A percentile compares a stretch with the other conserved stretches of the same genome.
These are phyloP conservation scores for Microthyrium microscopicum DNA, from an alignment of 2,329 filamentous ascomycete genomes.

Conservation along the genomic window DNA sequence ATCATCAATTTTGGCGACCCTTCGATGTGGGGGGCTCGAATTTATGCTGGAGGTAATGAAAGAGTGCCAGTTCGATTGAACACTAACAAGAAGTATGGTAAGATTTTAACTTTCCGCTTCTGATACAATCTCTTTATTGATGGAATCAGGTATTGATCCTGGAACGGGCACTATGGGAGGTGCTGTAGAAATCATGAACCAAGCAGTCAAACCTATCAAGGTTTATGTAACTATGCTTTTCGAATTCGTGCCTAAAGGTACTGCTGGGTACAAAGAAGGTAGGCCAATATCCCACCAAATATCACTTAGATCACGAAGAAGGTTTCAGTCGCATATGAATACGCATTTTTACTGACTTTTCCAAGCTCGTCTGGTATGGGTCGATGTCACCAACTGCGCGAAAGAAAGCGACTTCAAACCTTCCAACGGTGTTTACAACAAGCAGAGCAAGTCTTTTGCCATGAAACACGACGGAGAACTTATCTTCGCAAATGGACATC, in stretches of 20 bases:
- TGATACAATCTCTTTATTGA: no score
- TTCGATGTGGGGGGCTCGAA: slow-evolving; percentile 1
- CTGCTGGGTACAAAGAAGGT: slow-evolving; percentile 1
- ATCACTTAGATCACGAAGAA: no score
- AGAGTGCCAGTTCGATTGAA: slow-evolving; percentile 1
- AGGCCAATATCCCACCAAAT: no score
- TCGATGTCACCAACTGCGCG: slow-evolving; percentile 3
- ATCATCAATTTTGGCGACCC: slow-evolving; percentile 1
- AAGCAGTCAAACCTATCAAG: not conserved
- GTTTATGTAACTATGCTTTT: slow-evolving; percentile 1
- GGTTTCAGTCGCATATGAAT: no score
- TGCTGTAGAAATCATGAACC: slow-evolving; percentile 1
- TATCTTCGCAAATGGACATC: slow-evolving; percentile 1
- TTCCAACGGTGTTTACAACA: not conserved
- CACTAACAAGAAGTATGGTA: slow-evolving; percentile 1
- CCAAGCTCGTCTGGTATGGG: not conserved
- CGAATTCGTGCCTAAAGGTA: slow-evolving; percentile 3
- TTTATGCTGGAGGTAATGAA: slow-evolving; percentile 3
- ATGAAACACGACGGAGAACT: slow-evolving; percentile 1
- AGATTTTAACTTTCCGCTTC: no score
- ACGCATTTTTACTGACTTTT: no score
- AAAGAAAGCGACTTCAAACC: slow-evolving; percentile 1
- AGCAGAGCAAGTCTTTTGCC: slow-evolving; percentile 1
- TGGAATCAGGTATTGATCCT: slow-evolving; percentile 1
- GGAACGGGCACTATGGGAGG: not conserved